phyloP scores from a whole-genome alignment of 2,329 filamentous ascomycete species.

The Chaetomiaceae sp. region DNA sequence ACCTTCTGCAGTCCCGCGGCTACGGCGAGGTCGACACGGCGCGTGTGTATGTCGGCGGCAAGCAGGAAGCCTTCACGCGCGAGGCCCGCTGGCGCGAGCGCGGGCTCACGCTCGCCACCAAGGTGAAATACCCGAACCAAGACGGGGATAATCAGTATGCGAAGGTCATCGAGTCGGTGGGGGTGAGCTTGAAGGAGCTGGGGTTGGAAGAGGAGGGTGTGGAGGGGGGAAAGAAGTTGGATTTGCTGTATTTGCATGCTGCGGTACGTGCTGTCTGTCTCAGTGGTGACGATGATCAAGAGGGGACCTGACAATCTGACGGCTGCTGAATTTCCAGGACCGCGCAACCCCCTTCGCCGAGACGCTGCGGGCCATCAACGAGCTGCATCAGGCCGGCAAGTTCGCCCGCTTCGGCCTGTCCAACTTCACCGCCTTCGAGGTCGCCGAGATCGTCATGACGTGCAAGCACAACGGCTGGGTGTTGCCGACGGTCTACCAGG shows the following conservation, averaged over 20 bases:
- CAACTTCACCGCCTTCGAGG: conserved; percentile 71
- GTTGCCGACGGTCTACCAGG: conserved; percentile 66
- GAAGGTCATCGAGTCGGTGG: conserved; percentile 58
- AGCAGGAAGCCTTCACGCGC: conserved; percentile 63
- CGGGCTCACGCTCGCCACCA: conserved; percentile 63
- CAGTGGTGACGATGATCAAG: neutral
- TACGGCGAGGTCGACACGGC: conserved; percentile 72
- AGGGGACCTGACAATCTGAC: too few relatives aligned
- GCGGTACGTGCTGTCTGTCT: conserved; percentile 32
- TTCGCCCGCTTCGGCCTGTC: conserved; percentile 64
- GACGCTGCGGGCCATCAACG: conserved; percentile 60
- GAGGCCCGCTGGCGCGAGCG: conserved; percentile 63
- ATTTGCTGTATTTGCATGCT: conserved; percentile 68
- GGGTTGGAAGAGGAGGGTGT: conserved; percentile 55
- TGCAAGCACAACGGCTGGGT: conserved; percentile 65
- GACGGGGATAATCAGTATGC: conserved; percentile 57
- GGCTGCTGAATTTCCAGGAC: too few relatives aligned
- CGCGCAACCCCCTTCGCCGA: conserved; percentile 59
- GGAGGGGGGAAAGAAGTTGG: conserved; percentile 39
- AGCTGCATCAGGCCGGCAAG: conserved; percentile 64
- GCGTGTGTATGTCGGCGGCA: conserved; percentile 57
- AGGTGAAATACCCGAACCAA: conserved; percentile 53
- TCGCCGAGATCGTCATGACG: conserved; percentile 65
- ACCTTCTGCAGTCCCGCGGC: conserved; percentile 60
- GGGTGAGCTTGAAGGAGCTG: conserved; percentile 64